Conservation (phyloP, 768 basidiomycete species). For the Hericium alpestre region DNA sequence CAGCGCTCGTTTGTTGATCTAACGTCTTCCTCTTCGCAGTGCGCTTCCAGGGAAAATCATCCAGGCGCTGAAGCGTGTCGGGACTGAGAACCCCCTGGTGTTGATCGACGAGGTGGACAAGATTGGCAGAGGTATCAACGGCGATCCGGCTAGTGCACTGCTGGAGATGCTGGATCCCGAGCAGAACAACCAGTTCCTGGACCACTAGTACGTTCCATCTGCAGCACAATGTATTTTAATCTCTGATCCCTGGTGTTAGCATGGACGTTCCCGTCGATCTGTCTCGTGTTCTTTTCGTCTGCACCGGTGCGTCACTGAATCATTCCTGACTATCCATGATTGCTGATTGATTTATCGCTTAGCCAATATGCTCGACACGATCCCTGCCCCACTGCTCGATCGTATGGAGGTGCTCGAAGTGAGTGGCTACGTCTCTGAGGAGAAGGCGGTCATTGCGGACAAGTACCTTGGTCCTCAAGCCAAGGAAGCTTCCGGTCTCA, state of each 20-base stretch:
- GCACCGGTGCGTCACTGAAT: conserved; percentile 45
- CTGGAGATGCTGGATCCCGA: conserved; percentile 93
- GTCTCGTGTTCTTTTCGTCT: conserved; percentile 93
- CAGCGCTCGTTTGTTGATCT: too few relatives aligned
- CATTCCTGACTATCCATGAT: not conserved
- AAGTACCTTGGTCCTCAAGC: conserved; percentile 89
- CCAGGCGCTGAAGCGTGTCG: conserved; percentile 85
- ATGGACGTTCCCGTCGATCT: conserved; percentile 97
- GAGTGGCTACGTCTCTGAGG: conserved; percentile 87
- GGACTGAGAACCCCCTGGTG: conserved; percentile 89
- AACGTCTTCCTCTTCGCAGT: conserved; percentile 23
- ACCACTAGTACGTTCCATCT: conserved; percentile 68
- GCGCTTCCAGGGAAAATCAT: conserved; percentile 93
- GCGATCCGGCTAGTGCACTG: conserved; percentile 84
- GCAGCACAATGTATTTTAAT: not conserved
- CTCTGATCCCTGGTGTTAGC: conserved; percentile 27
- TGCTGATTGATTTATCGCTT: not conserved
- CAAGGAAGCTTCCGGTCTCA: conserved; percentile 80
- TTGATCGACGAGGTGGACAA: conserved; percentile 96
- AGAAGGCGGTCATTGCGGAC: conserved; percentile 81
- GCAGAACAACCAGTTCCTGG: conserved; percentile 88
- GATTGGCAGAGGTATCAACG: conserved; percentile 83
- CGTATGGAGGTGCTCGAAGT: conserved; percentile 97
- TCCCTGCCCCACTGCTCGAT: conserved; percentile 87
- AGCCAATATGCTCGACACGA: conserved; percentile 88